A percentile compares a stretch with the other conserved stretches of the same genome.
These are phyloP conservation scores for Colletotrichum lini DNA, from an alignment of 2,329 filamentous ascomycete genomes.

Conservation along the genomic window DNA sequence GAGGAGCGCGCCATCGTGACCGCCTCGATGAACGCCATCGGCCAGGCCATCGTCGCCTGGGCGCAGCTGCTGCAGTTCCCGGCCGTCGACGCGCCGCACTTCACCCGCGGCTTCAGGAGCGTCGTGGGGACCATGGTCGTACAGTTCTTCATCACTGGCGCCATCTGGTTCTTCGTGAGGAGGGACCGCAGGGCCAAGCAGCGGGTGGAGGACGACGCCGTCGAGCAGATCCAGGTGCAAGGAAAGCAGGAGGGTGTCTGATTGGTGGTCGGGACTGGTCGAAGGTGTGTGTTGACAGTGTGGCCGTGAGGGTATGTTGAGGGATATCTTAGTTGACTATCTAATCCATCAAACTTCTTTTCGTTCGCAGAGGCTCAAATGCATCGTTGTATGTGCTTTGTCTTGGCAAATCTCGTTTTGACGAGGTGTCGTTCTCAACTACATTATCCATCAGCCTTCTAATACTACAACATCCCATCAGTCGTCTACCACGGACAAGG, in stretches of 20 bases:
- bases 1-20: slow-evolving; percentile 59
- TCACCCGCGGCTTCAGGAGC: slow-evolving; percentile 49
- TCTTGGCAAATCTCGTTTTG: not conserved
- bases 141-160: slow-evolving; percentile 47
- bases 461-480: not conserved
- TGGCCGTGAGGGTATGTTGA: too few species aligned
- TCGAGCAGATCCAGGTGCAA: not conserved
- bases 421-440: not conserved
- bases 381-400: not conserved
- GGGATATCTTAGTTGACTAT: not conserved
- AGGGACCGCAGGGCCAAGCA: slow-evolving; percentile 18
- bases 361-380: too few species aligned
- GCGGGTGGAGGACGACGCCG: not conserved
- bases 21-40: slow-evolving; percentile 60
- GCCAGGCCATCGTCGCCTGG: slow-evolving; percentile 57
- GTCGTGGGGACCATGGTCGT: slow-evolving; percentile 51
- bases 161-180: slow-evolving; percentile 27
- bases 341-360: too few species aligned
- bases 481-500: not conserved
- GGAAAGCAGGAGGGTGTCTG: slow-evolving; percentile 3
- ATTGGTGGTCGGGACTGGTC: not conserved
- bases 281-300: too few species aligned
- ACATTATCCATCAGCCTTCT: not conserved
- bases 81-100: slow-evolving; percentile 53
- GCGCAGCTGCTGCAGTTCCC: slow-evolving; percentile 57